These are phyloP conservation scores for Graphilbum ipis-grandicollis DNA, from an alignment of 2,329 filamentous ascomycete genomes.

Conservation along the genomic window DNA sequence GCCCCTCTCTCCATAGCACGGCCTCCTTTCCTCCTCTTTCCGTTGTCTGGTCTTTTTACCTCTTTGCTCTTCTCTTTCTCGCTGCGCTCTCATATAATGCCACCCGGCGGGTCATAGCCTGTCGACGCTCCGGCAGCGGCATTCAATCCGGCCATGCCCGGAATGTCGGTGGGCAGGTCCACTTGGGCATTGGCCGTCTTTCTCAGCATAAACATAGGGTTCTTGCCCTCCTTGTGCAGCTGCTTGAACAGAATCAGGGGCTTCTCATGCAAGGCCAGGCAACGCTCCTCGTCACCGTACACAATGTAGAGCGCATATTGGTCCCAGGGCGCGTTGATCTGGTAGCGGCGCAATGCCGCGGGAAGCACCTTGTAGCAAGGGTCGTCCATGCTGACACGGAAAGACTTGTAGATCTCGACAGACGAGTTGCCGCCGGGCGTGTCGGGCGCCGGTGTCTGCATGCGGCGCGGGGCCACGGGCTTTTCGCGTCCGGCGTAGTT, in stretches of 20 bases:
- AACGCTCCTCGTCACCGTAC: constrained; percentile 94
- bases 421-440: constrained; percentile 40
- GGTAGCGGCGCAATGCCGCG: constrained; percentile 91
- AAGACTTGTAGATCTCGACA: constrained; percentile 97
- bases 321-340: constrained; percentile 94
- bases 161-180: constrained; percentile 25
- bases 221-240: constrained; percentile 88
- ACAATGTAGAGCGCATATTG: constrained; percentile 97
- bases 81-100: constrained; percentile 29
- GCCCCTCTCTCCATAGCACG: too few species aligned
- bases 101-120: constrained; percentile 40
- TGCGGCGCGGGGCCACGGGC: constrained; percentile 31
- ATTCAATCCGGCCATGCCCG: constrained; percentile 35
- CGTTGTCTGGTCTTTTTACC: background rate
- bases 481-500: constrained; percentile 20
- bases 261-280: constrained; percentile 79
- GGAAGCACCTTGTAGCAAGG: constrained; percentile 95
- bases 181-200: constrained; percentile 39
- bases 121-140: constrained; percentile 23
- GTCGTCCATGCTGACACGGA: constrained; percentile 94
- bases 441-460: constrained; percentile 45
- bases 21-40: background rate
- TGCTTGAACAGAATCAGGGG: constrained; percentile 95
- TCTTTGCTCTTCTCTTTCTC: too few species aligned
- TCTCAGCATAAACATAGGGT: constrained; percentile 97